These are phyloP conservation scores for Crepidotus variabilis DNA, from an alignment of 768 basidiomycete species.

Conservation along the genomic window DNA sequence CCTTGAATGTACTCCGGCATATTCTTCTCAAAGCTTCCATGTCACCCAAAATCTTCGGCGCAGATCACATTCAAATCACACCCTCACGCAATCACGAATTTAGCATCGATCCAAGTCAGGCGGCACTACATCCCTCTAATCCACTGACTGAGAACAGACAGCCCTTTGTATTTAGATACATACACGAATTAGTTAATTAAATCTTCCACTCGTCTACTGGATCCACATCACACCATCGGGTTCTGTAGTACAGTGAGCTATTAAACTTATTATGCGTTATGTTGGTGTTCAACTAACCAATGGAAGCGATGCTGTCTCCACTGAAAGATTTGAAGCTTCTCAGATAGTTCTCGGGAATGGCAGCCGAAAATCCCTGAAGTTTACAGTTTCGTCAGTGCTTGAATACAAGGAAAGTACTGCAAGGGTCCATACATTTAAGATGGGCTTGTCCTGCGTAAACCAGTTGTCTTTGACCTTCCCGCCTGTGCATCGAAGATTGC, in stretches of 20 bases:
- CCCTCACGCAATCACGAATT: no score
- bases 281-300: slow-evolving; percentile 11
- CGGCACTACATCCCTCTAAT: no score
- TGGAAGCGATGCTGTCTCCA: slow-evolving; percentile 11
- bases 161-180: no score
- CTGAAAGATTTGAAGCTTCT: slow-evolving; percentile 9
- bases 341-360: slow-evolving; percentile 14
- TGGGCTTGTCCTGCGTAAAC: background rate
- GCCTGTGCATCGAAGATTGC: background rate
- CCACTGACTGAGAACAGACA: no score
- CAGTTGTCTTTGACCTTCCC: background rate
- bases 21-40: no score
- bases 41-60: no score
- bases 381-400: no score
- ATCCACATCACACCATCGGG: slow-evolving; percentile 18
- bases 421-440: slow-evolving; percentile 1
- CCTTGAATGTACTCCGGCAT: no score
- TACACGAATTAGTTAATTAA: no score
- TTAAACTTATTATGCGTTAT: background rate
- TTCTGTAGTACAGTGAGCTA: slow-evolving; percentile 6
- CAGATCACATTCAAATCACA: no score
- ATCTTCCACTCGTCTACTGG: slow-evolving; percentile 6
- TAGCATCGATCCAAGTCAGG: no score
- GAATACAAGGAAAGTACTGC: no score
- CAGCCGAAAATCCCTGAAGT: slow-evolving; percentile 18